Conservation (phyloP, 176 grass and related monocot genomes). For the Triticum monococcum region DNA sequence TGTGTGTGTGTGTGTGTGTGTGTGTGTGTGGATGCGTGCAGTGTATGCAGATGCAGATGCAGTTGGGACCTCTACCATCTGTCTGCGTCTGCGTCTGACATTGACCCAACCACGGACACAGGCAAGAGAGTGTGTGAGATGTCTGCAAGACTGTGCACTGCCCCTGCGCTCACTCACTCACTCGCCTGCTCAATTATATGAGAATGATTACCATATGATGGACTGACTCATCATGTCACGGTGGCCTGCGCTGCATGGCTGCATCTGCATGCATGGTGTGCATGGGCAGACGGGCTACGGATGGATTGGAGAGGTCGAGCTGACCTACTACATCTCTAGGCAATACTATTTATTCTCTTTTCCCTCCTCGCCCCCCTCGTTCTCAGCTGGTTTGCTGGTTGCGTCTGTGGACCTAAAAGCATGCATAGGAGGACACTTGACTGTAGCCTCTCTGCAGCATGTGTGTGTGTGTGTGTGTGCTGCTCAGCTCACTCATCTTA, state of each 20-base stretch:
- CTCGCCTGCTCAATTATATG: constrained; percentile 21
- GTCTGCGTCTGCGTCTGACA: neutral
- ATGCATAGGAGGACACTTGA: neutral
- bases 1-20: neutral
- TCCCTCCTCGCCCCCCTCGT: constrained; percentile 2
- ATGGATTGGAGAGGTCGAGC: neutral
- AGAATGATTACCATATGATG: constrained; percentile 54
- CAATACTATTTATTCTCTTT: neutral
- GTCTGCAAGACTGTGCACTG: neutral
- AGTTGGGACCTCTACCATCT: neutral
- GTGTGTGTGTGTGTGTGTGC: no score
- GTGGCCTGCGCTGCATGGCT: neutral
- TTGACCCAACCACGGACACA: neutral
- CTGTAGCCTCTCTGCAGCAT: neutral
- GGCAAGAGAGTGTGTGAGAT: neutral
- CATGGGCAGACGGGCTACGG: neutral
- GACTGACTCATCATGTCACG: neutral
- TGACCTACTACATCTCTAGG: neutral
- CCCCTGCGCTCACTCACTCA: neutral
- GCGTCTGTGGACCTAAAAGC: neutral
- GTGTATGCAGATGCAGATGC: neutral
- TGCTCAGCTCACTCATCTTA: neutral
- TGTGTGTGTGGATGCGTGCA: no score
- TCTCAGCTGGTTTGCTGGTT: constrained; percentile 23
- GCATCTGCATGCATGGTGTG: neutral